Evolutionary conservation across 2,329 filamentous ascomycete species (phyloP), one percentile per base, ranked within the genome.

Genomic region (Penicillium sp.): DNA sequence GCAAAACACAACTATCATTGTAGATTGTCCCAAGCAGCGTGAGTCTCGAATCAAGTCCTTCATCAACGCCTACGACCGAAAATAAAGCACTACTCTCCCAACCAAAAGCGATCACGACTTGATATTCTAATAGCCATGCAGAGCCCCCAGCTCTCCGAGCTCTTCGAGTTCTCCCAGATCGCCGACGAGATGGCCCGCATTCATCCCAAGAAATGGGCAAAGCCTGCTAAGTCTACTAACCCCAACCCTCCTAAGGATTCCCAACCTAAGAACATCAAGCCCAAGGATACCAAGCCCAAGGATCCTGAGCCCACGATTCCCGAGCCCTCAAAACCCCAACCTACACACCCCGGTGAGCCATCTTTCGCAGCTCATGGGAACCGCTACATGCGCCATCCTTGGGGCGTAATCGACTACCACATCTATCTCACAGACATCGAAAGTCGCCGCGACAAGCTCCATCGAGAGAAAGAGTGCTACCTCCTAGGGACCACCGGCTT

Each of bases 391-490:
- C 35, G 28, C 14, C 69, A 72, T 40, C 68, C 68, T 7, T 73
- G 67, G 68, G 60, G 63, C 10, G 58, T 70, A 14, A 52, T 72
- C 9, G 71, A 73, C 53, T 73, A 70, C 28, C 61, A 71, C 17
- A 49, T 73, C 16, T 72, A 71, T 41, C 64, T 73, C 11, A 57
- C 57, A 16, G 48, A 53, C n/a, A 55, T 67, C 26, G 69, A 73
- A 38, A 50, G 38, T 5, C 57, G 54, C 9, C 62, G 57, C 41
- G 61, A 65, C 17, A 37, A 31, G 17, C n/a, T 58, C 16, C 38
- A 26, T 3, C 58, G 69, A 7, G 56, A 60, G 7, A 60, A 64
- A 10, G 48, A 62, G n/a, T 62, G 62, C 59, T 63, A 64, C 43
- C 45, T 73, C 16, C 58, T 66, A 26, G 64, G 68, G 37, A 64